Conservation (phyloP, 306 rosid genomes). For the Comarum palustre region DNA sequence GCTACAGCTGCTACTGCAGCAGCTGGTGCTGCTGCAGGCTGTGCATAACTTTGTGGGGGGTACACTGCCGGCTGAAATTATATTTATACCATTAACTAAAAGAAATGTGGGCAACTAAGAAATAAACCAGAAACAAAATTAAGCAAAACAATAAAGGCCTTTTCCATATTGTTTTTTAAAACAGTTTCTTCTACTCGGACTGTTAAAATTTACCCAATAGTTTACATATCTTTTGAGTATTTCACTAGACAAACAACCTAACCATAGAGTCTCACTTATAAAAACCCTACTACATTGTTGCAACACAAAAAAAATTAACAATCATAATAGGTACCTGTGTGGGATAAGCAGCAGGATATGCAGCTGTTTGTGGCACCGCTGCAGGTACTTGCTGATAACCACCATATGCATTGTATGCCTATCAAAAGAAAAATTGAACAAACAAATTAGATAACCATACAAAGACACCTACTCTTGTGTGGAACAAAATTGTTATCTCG, state of each 20-base stretch:
- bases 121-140: not conserved
- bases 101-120: not conserved
- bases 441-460: not conserved
- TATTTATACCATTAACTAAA: not conserved
- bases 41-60: constrained; percentile 70
- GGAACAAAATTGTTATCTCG: not conserved
- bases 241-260: not conserved
- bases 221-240: not conserved
- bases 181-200: not conserved
- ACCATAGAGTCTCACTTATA: not conserved
- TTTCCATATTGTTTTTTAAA: not conserved
- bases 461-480: not conserved
- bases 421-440: constrained; percentile 27
- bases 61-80: constrained; percentile 40
- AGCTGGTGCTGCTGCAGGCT: constrained; percentile 45
- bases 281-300: not conserved
- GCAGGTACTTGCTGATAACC: constrained; percentile 73
- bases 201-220: not conserved
- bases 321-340: constrained; percentile 57
- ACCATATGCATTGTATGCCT: constrained; percentile 76
- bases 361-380: constrained; percentile 57
- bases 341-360: constrained; percentile 79
- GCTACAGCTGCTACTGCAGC: constrained; percentile 25
- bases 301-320: not conserved
- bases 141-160: not conserved